Evolutionary conservation across 768 basidiomycete genomes (phyloP).

Genomic region (Termitomyces sp.): DNA sequence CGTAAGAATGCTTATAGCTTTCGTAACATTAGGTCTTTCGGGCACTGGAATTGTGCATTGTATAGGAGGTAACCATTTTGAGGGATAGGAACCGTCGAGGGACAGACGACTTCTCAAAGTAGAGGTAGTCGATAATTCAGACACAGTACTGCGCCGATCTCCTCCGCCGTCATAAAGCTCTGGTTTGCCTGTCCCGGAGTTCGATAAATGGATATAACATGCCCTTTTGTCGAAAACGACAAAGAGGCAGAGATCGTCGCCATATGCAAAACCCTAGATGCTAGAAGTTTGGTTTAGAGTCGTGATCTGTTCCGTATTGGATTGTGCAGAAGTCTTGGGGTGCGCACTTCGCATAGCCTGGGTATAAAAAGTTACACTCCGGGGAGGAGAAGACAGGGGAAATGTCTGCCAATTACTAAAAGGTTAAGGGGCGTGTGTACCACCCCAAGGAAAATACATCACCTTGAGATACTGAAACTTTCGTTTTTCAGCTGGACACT

Average conservation of each 20-base stretch:
- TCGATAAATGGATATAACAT: constrained; percentile 46
- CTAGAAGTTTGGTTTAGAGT: no score
- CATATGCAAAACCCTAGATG: constrained; percentile 34
- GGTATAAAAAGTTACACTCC: no score
- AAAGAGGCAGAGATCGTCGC: constrained; percentile 73
- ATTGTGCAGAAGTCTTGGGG: no score
- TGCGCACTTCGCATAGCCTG: no score
- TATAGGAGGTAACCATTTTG: constrained; percentile 48
- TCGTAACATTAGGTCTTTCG: constrained; percentile 22
- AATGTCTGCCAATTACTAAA: no score
- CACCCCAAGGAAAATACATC: no score
- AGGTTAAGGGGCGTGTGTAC: no score
- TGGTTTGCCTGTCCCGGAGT: background rate
- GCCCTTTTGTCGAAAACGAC: constrained; percentile 89
- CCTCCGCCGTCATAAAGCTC: no score
- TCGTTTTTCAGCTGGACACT: constrained; percentile 79
- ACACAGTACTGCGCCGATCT: no score
- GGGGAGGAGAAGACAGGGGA: no score
- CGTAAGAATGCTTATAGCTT: constrained; percentile 60
- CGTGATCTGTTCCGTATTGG: no score
- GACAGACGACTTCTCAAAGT: constrained; percentile 33
- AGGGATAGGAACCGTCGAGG: constrained; percentile 25
- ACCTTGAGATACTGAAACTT: constrained; percentile 83
- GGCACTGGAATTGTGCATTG: constrained; percentile 44
- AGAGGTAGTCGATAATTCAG: no score